A percentile compares a stretch with the other conserved stretches of the same genome.
Conservation (phyloP, 805 yeast genomes). For the Starmera quercuum region DNA sequence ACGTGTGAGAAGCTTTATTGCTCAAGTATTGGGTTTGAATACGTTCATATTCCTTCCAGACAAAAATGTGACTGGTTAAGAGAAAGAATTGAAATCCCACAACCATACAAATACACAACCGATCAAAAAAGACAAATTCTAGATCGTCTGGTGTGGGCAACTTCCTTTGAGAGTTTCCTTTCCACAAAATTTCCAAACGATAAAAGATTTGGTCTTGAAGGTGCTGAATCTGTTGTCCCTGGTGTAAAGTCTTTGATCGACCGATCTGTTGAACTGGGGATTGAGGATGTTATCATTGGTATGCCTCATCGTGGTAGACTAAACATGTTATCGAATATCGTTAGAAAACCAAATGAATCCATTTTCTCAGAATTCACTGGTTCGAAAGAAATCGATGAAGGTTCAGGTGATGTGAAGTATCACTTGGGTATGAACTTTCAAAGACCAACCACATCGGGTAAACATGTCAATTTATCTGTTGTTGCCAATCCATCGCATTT, state of each 20-base stretch:
- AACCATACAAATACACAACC: slow-evolving; percentile 70
- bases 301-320: slow-evolving; percentile 99
- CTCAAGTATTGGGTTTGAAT: slow-evolving; percentile 85
- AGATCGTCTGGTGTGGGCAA: slow-evolving; percentile 95
- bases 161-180: slow-evolving; percentile 87
- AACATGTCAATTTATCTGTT: slow-evolving; percentile 83
- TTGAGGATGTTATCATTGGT: slow-evolving; percentile 95
- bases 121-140: slow-evolving; percentile 95
- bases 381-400: slow-evolving; percentile 83
- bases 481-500: slow-evolving; percentile 99
- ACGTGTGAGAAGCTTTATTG: slow-evolving; percentile 83
- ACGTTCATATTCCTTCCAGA: slow-evolving; percentile 93
- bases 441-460: slow-evolving; percentile 98
- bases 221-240: slow-evolving; percentile 94
- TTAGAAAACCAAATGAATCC: slow-evolving; percentile 96
- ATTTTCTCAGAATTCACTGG: slow-evolving; percentile 96
- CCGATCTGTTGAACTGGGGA: slow-evolving; percentile 84
- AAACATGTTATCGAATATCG: slow-evolving; percentile 95
- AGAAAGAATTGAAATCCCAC: slow-evolving; percentile 89
- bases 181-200: slow-evolving; percentile 96
- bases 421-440: slow-evolving; percentile 99
- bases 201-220: slow-evolving; percentile 97
- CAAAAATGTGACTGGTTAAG: slow-evolving; percentile 98
- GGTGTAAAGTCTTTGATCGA: slow-evolving; percentile 96
- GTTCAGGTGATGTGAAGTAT: slow-evolving; percentile 98